Conservation (phyloP, 257 asterid genomes). For the Thymus quinquecostatus region DNA sequence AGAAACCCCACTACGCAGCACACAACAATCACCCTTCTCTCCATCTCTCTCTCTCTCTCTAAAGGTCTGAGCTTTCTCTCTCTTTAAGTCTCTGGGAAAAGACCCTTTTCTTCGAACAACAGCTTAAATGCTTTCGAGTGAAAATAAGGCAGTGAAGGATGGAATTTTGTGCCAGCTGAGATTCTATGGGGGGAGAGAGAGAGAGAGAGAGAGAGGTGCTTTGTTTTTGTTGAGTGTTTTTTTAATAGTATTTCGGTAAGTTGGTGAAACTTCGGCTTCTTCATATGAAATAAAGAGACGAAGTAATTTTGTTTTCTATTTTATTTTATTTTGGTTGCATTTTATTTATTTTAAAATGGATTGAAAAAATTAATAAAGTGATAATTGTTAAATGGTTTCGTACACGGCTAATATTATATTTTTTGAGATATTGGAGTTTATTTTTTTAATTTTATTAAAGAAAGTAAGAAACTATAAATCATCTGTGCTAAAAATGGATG, state of each 20-base stretch:
- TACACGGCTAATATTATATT: too few species aligned
- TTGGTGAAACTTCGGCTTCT: constrained; percentile 13
- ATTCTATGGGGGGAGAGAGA: constrained; percentile 17
- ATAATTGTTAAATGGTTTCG: too few species aligned
- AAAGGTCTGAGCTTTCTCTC: constrained; percentile 29
- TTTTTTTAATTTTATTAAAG: too few species aligned
- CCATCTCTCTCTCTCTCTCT: constrained; percentile 43
- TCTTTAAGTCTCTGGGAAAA: constrained; percentile 5
- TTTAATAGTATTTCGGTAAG: not conserved
- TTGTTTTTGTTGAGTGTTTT: not conserved
- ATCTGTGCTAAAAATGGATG: too few species aligned
- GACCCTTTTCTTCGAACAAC: constrained; percentile 1
- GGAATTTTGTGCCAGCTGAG: constrained; percentile 23
- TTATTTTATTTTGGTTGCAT: too few species aligned
- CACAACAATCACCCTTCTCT: constrained; percentile 55
- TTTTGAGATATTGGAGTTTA: too few species aligned
- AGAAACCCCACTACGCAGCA: constrained; percentile 67
- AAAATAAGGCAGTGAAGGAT: constrained; percentile 15
- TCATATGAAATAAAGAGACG: not conserved
- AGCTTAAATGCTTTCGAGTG: constrained; percentile 4
- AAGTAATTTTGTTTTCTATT: too few species aligned
- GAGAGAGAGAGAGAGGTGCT: not conserved
- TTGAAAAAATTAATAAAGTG: too few species aligned
- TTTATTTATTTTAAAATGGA: too few species aligned
- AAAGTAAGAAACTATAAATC: too few species aligned